Evolutionary conservation across 2,329 filamentous ascomycete species (phyloP).

Genomic region (Pezicula radicicola): DNA sequence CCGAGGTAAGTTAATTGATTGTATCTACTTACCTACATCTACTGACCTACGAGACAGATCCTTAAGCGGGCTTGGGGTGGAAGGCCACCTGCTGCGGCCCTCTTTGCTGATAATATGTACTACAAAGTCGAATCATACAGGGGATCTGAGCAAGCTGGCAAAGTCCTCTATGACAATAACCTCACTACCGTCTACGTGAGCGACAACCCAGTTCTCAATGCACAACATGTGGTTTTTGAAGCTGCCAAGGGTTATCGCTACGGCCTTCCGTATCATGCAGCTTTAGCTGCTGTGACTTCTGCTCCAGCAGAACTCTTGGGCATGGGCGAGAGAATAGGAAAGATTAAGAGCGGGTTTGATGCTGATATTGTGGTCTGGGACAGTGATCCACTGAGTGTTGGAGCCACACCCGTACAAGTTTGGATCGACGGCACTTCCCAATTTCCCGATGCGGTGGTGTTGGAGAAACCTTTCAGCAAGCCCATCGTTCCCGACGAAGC

Average conservation of each 20-base stretch:
- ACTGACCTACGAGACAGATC: slow-evolving; percentile 32
- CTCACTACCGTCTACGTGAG: slow-evolving; percentile 67
- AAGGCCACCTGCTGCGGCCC: slow-evolving; percentile 51
- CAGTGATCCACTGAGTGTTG: slow-evolving; percentile 57
- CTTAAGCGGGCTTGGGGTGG: slow-evolving; percentile 54
- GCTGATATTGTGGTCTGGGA: slow-evolving; percentile 63
- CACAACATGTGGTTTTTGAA: slow-evolving; percentile 67
- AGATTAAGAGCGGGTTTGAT: slow-evolving; percentile 59
- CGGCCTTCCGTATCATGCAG: slow-evolving; percentile 58
- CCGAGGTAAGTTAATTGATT: slow-evolving; percentile 45
- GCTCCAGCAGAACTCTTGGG: slow-evolving; percentile 57
- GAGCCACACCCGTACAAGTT: slow-evolving; percentile 57
- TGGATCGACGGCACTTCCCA: slow-evolving; percentile 63
- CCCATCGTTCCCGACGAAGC: slow-evolving; percentile 38
- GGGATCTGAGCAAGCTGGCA: slow-evolving; percentile 64
- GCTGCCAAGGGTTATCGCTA: slow-evolving; percentile 58
- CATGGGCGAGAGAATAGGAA: slow-evolving; percentile 55
- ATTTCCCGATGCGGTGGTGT: slow-evolving; percentile 50
- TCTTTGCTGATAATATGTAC: slow-evolving; percentile 71
- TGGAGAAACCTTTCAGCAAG: slow-evolving; percentile 44
- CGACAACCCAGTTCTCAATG: slow-evolving; percentile 68
- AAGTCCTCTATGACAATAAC: slow-evolving; percentile 61
- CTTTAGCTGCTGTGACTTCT: slow-evolving; percentile 55
- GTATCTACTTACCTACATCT: neutral
- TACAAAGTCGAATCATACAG: slow-evolving; percentile 68